Conservation (phyloP, 495 filamentous ascomycete species). For the Recurvomyces mirabilis region DNA sequence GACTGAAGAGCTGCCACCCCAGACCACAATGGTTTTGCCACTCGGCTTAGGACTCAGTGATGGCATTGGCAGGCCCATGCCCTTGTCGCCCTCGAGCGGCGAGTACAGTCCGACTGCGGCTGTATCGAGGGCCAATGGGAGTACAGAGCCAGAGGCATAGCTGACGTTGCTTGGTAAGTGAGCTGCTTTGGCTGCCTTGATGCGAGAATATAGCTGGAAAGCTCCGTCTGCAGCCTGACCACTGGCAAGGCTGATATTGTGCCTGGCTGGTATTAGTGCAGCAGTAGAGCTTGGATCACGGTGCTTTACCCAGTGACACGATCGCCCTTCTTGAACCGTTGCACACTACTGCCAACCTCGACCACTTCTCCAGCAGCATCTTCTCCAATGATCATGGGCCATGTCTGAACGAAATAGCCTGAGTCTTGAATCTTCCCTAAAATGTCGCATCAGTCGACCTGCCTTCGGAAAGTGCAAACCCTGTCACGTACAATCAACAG, state of each 20-base stretch:
- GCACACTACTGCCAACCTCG: slow-evolving; percentile 33
- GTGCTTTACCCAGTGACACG: slow-evolving; percentile 32
- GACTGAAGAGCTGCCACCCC: slow-evolving; percentile 49
- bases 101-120: slow-evolving; percentile 43
- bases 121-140: slow-evolving; percentile 46
- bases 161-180: slow-evolving; percentile 37
- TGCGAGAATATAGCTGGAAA: slow-evolving; percentile 41
- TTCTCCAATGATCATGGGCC: slow-evolving; percentile 33
- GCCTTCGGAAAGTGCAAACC: background rate
- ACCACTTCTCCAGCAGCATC: slow-evolving; percentile 38
- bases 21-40: slow-evolving; percentile 42
- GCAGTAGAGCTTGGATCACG: background rate
- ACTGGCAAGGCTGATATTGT: slow-evolving; percentile 24
- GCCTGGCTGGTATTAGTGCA: slow-evolving; percentile 19
- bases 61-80: slow-evolving; percentile 34
- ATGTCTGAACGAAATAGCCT: slow-evolving; percentile 29
- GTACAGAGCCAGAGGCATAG: slow-evolving; percentile 38
- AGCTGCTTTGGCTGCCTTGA: slow-evolving; percentile 29
- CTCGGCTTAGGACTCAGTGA: slow-evolving; percentile 21
- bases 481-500: slow-evolving; percentile 31
- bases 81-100: slow-evolving; percentile 15
- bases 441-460: background rate
- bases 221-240: slow-evolving; percentile 25
- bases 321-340: slow-evolving; percentile 36
- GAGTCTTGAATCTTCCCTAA: slow-evolving; percentile 18